A percentile compares a stretch with the other conserved stretches of the same genome.
phyloP scores from a whole-genome alignment of 1,284 basidiomycete genomes.

The Moesziomyces sp. region DNA sequence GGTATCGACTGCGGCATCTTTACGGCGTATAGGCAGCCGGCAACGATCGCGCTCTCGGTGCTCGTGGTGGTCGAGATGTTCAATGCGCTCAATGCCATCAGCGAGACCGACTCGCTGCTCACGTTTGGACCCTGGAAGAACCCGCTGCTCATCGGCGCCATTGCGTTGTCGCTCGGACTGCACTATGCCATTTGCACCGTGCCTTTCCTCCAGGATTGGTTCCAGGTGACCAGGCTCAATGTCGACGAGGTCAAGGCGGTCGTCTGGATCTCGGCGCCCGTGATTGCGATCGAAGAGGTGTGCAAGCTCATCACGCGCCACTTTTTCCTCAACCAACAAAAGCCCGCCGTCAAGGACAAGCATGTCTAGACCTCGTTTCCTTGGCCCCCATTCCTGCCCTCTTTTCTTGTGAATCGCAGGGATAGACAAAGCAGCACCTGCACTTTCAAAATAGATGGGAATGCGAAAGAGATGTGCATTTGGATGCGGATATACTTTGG shows the following conservation, averaged over 20 bases:
- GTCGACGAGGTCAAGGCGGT: slow-evolving; percentile 96
- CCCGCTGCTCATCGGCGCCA: slow-evolving; percentile 76
- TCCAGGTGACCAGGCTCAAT: slow-evolving; percentile 91
- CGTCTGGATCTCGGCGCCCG: slow-evolving; percentile 85
- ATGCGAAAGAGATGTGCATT: too few relatives aligned
- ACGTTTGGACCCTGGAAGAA: slow-evolving; percentile 92
- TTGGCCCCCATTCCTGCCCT: background rate
- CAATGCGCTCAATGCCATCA: slow-evolving; percentile 98
- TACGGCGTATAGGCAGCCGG: slow-evolving; percentile 80
- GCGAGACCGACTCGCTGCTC: slow-evolving; percentile 94
- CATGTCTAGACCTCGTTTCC: slow-evolving; percentile 5
- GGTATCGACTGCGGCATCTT: slow-evolving; percentile 95
- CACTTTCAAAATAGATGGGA: too few relatives aligned
- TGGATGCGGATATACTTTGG: too few relatives aligned
- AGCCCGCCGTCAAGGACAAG: slow-evolving; percentile 9
- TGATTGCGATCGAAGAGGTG: slow-evolving; percentile 86
- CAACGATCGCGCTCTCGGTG: slow-evolving; percentile 94
- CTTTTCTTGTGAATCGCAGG: background rate
- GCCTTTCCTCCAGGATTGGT: slow-evolving; percentile 69
- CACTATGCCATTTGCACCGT: slow-evolving; percentile 91
- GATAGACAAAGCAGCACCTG: too few relatives aligned
- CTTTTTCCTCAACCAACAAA: slow-evolving; percentile 1
- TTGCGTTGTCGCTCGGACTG: slow-evolving; percentile 86
- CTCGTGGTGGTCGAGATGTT: slow-evolving; percentile 97
- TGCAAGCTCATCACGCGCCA: slow-evolving; percentile 36